Base-by-base conservation (phyloP, 441 rosid genomes). In the Populus hybrid region DNA sequence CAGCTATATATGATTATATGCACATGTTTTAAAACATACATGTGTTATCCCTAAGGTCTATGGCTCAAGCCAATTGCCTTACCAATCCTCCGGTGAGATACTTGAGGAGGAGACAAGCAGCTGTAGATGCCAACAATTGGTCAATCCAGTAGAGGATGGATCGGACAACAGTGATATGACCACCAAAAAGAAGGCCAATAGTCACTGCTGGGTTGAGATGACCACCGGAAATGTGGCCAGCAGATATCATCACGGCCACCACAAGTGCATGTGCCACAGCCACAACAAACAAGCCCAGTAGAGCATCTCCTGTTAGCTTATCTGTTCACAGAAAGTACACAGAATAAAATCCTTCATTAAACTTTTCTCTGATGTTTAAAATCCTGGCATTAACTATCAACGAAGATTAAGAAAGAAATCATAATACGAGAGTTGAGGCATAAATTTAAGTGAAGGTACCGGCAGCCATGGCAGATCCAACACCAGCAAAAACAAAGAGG, bases 131-230 rank as follows among this genome's bases (percentile, higher is more conserved):
- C 1, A 92, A 64, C 75, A 94, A 71, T 72, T 94, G 98, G 78
- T 81, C 88, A 26, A 94, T 86, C 93, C 91, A 85, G 50, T 94
- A 92, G 10, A 92, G 89, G 21, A 92, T 64, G 30, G 94, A 86
- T 16, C 94, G 92, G 84, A 92, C 69, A n/a, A 94, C 79, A n/a
- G 91, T 90, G 81, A 92, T 91, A 83, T 86, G 91, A 42, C 98
- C 97, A 3, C 97, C 97, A 5, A 81, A 67, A 19, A 92, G 91
- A 70, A 94, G 90, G 72, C 97, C 95, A 1, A 94, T 72, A 9
- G 98, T 90, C 18, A 94, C 98, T 0, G 97, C 91, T 0, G 98
- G 98, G 79, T 93, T 94, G 14, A 94, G 94, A 83, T 93, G 98
- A 5, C 98, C 97, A 24, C 97, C 98, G n/a, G 97, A 94, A 74